These are phyloP conservation scores for Elsinoe necatrix DNA, from an alignment of 2,329 filamentous ascomycete species.

Conservation along the genomic window DNA sequence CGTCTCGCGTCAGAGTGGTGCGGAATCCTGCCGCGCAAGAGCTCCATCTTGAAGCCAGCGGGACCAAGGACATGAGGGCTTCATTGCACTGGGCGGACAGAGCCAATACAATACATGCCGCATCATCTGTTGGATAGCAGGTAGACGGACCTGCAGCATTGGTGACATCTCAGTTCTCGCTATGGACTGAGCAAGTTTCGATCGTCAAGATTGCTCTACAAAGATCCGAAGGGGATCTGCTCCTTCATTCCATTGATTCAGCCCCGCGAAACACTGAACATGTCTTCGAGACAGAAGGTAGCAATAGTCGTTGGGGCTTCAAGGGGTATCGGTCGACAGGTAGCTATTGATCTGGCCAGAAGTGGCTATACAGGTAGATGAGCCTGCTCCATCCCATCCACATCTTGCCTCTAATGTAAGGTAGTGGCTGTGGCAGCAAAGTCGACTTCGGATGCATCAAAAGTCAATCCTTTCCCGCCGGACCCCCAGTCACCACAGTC, in stretches of 20 bases:
- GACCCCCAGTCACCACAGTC: slow-evolving; percentile 66
- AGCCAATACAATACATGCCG: too few species aligned
- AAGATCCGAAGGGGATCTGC: too few species aligned
- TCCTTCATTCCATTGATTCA: not conserved
- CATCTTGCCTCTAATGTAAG: not conserved
- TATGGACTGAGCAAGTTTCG: too few species aligned
- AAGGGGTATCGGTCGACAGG: slow-evolving; percentile 69
- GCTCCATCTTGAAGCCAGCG: too few species aligned
- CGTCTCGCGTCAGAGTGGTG: not conserved
- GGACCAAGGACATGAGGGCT: too few species aligned
- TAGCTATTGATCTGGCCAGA: slow-evolving; percentile 67
- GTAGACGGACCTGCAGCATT: too few species aligned
- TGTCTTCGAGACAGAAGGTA: slow-evolving; percentile 19
- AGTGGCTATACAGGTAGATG: slow-evolving; percentile 63
- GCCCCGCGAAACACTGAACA: not conserved
- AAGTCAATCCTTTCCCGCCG: slow-evolving; percentile 56
- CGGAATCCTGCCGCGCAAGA: not conserved
- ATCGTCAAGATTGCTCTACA: too few species aligned
- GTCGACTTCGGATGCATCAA: slow-evolving; percentile 55
- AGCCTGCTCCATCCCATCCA: slow-evolving; percentile 18
- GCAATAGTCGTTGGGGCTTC: slow-evolving; percentile 44
- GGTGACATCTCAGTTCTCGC: too few species aligned
- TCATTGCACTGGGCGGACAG: too few species aligned
- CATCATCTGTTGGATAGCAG: too few species aligned
- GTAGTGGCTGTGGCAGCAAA: slow-evolving; percentile 71